A percentile compares a stretch with the other conserved stretches of the same genome.
Conservation (phyloP, 352 stramenopile genomes). For the Blastocystis sp. region DNA sequence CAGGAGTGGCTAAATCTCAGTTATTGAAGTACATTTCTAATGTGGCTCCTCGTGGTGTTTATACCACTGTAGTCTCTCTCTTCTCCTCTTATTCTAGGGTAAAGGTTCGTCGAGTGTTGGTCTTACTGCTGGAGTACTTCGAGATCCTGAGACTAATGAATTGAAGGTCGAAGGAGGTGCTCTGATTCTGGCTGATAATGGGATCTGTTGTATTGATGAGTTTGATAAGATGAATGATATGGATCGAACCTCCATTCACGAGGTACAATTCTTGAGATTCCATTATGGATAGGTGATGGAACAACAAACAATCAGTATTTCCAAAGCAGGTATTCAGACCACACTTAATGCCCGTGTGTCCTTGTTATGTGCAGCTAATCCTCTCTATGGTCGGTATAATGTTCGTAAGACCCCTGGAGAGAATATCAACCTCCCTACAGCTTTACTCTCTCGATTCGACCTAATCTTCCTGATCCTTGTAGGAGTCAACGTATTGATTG, state of each 20-base stretch:
- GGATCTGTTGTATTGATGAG: too few species aligned
- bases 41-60: constrained; percentile 90
- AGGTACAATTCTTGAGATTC: constrained; percentile 66
- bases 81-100: constrained; percentile 66
- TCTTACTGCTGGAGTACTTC: constrained; percentile 90
- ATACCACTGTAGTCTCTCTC: constrained; percentile 79
- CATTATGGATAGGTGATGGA: constrained; percentile 86
- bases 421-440: constrained; percentile 98
- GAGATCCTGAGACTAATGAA: constrained; percentile 79
- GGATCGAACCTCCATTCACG: constrained; percentile 95
- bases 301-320: constrained; percentile 95
- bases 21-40: constrained; percentile 94
- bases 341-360: constrained; percentile 84
- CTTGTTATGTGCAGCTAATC: constrained; percentile 81
- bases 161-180: constrained; percentile 84
- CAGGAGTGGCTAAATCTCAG: constrained; percentile 95
- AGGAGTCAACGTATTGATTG: neutral
- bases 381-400: constrained; percentile 79
- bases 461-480: constrained; percentile 93
- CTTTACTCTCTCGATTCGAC: constrained; percentile 97
- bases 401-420: constrained; percentile 73
- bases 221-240: constrained; percentile 97
- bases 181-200: constrained; percentile 94
- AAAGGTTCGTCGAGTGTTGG: constrained; percentile 95
- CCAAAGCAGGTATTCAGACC: constrained; percentile 96